These are phyloP conservation scores for Dissoconium aciculare DNA, from an alignment of 2,329 filamentous ascomycete genomes.

Conservation along the genomic window DNA sequence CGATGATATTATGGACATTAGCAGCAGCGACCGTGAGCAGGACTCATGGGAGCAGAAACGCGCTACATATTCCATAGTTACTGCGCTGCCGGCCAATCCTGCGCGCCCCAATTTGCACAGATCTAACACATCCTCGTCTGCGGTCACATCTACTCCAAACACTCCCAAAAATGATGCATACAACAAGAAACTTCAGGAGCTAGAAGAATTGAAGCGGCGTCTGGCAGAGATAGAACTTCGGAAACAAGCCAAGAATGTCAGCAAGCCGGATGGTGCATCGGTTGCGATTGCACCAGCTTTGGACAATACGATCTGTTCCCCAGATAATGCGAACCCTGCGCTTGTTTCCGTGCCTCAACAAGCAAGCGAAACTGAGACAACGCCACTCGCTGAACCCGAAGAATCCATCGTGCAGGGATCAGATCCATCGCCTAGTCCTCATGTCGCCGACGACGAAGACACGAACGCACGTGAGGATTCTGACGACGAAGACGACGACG, in stretches of 20 bases:
- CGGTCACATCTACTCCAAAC: not conserved
- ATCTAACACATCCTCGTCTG: not conserved
- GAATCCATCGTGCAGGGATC: no score
- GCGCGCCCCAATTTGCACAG: not conserved
- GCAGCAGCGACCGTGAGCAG: slow-evolving; percentile 4
- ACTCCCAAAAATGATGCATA: not conserved
- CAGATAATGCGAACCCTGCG: no score
- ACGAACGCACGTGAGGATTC: not conserved
- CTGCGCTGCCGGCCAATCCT: not conserved
- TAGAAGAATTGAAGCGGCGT: slow-evolving; percentile 14
- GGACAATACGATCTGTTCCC: no score
- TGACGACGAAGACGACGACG: slow-evolving; percentile 12
- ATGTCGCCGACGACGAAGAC: slow-evolving; percentile 3
- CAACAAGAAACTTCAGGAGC: slow-evolving; percentile 12
- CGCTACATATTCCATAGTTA: no score
- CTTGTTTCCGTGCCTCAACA: no score
- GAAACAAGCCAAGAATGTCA: slow-evolving; percentile 27
- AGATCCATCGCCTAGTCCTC: no score
- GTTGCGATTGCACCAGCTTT: not conserved
- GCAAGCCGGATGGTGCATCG: not conserved
- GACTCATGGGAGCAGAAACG: not conserved
- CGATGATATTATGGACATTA: slow-evolving; percentile 19
- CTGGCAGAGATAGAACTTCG: slow-evolving; percentile 29
- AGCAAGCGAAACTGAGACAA: no score
- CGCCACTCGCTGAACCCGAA: no score